Conservation (phyloP, 2,329 filamentous ascomycete genomes). For the Aspergillus piperis region DNA sequence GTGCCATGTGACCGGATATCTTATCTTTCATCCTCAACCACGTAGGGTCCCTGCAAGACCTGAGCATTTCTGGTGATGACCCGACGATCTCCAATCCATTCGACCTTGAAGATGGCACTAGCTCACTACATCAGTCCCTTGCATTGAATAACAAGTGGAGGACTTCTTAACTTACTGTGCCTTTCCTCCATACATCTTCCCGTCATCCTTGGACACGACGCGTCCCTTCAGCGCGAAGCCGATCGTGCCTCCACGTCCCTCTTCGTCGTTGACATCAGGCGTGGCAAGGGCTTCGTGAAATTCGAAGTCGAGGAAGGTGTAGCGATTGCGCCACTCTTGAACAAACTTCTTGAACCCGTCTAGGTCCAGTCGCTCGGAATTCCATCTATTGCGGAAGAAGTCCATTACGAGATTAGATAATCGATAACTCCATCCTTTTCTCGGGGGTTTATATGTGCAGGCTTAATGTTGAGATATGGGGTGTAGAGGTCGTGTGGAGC, state of each 20-base stretch:
- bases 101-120: slow-evolving; percentile 1
- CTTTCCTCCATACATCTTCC: background rate
- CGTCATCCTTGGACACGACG: background rate
- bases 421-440: too few species aligned
- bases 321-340: background rate
- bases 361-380: background rate
- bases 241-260: background rate
- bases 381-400: background rate
- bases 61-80: background rate
- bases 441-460: background rate
- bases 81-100: background rate
- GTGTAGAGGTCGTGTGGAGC: background rate
- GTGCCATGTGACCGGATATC: too few species aligned
- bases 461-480: background rate
- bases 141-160: background rate
- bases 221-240: background rate
- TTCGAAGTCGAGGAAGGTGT: background rate
- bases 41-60: slow-evolving; percentile 1
- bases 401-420: background rate
- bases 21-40: background rate
- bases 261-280: background rate
- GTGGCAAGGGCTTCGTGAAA: background rate
- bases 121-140: background rate
- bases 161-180: background rate
- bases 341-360: background rate